Evolutionary conservation across 2,329 filamentous ascomycete species (phyloP).

Genomic region (Cladosporium colombiae): DNA sequence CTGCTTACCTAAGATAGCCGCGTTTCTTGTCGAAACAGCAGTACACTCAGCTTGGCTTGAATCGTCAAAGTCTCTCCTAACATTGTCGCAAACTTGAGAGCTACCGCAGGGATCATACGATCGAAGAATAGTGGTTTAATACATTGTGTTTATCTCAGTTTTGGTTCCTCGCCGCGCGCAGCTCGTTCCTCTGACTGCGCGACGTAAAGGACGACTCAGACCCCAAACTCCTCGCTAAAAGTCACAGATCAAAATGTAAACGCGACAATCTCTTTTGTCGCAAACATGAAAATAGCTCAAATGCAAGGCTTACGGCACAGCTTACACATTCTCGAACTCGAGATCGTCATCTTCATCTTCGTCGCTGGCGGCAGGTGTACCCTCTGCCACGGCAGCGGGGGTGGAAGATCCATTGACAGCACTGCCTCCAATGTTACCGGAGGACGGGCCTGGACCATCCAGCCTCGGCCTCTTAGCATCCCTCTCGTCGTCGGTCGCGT

Average conservation of each 20-base stretch:
- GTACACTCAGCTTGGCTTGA: background rate
- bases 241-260: background rate
- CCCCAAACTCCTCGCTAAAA: slow-evolving; percentile 12
- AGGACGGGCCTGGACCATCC: slow-evolving; percentile 46
- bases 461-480: slow-evolving; percentile 64
- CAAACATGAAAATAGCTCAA: background rate
- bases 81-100: background rate
- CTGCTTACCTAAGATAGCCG: background rate
- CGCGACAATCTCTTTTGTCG: background rate
- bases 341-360: slow-evolving; percentile 47
- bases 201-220: background rate
- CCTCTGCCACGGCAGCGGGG: slow-evolving; percentile 28
- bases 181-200: background rate
- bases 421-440: slow-evolving; percentile 17
- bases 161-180: background rate
- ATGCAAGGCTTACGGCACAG: background rate
- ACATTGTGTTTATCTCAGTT: background rate
- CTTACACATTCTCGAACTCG: slow-evolving; percentile 25
- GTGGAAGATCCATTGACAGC: slow-evolving; percentile 24
- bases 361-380: slow-evolving; percentile 41
- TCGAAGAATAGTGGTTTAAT: background rate
- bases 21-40: background rate
- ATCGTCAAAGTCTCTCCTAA: background rate
- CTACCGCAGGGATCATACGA: background rate
- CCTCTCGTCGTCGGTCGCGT: slow-evolving; percentile 45